phyloP scores from a whole-genome alignment of 345 rosid species.

The Aurinia saxatilis region DNA sequence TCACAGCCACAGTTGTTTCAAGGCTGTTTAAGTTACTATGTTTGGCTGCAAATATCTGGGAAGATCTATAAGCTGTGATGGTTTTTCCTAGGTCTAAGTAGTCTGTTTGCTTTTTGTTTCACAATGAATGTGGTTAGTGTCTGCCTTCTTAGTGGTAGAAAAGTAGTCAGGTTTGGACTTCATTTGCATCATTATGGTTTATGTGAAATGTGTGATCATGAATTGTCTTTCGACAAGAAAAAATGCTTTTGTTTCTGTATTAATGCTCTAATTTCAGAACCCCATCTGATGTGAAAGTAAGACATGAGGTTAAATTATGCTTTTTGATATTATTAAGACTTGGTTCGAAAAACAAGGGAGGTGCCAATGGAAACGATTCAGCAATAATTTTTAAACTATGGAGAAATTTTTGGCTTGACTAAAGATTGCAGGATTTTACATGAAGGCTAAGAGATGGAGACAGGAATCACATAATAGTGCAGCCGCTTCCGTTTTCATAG shows the following conservation, averaged over 20 bases:
- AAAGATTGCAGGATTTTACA: not conserved
- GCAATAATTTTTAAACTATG: not conserved
- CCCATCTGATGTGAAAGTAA: slow-evolving; percentile 4
- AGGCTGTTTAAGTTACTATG: slow-evolving; percentile 10
- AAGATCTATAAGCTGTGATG: slow-evolving; percentile 3
- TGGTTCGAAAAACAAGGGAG: not conserved
- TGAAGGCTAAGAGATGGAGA: slow-evolving; percentile 7
- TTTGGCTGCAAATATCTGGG: slow-evolving; percentile 2
- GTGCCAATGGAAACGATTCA: slow-evolving; percentile 2
- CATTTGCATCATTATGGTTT: slow-evolving; percentile 2
- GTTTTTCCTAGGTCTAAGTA: slow-evolving; percentile 5
- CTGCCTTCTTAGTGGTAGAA: slow-evolving; percentile 3
- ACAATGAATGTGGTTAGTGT: not conserved
- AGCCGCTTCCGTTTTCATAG: slow-evolving; percentile 17
- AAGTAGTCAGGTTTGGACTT: not conserved
- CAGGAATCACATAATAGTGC: slow-evolving; percentile 22
- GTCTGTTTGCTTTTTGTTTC: not conserved
- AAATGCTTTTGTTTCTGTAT: slow-evolving; percentile 1
- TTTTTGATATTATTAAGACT: not conserved
- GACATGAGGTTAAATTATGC: not conserved
- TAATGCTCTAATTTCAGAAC: not conserved
- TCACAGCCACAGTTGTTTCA: not conserved
- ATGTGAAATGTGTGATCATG: slow-evolving; percentile 7
- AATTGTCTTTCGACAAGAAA: not conserved
- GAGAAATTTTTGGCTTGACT: not conserved